Conservation (phyloP, 352 stramenopile species). For the Blastocystis sp. region DNA sequence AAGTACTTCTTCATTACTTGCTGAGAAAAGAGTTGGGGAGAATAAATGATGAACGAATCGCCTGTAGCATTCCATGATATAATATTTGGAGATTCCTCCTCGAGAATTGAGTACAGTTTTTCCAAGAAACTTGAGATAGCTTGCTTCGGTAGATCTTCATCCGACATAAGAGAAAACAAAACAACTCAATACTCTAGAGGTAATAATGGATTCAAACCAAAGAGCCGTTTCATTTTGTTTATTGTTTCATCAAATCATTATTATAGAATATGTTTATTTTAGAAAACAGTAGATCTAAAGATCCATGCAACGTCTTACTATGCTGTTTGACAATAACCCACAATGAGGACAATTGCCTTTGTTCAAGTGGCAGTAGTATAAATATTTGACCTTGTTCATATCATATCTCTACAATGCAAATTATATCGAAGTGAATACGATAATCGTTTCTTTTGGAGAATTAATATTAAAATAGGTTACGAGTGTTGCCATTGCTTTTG, state of each 20-base stretch:
- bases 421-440: not conserved
- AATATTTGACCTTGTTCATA: not conserved
- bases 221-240: not conserved
- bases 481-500: not conserved
- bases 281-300: not conserved
- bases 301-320: not conserved
- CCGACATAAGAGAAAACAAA: not conserved
- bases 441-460: not conserved
- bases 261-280: not conserved
- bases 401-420: not conserved
- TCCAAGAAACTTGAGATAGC: slow-evolving; percentile 31
- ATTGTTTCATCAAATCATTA: no score
- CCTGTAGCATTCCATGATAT: slow-evolving; percentile 45
- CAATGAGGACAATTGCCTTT: not conserved
- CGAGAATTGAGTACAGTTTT: slow-evolving; percentile 52
- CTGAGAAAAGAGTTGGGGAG: slow-evolving; percentile 28
- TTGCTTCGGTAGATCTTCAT: slow-evolving; percentile 18
- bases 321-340: not conserved
- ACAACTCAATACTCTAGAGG: not conserved
- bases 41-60: slow-evolving; percentile 52
- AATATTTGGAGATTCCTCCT: slow-evolving; percentile 51
- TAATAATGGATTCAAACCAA: not conserved
- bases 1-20: slow-evolving; percentile 59
- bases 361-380: not conserved
- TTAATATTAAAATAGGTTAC: not conserved